Base-by-base conservation (phyloP, 2,329 filamentous ascomycete genomes). In the Trichoderma citrinoviride region DNA sequence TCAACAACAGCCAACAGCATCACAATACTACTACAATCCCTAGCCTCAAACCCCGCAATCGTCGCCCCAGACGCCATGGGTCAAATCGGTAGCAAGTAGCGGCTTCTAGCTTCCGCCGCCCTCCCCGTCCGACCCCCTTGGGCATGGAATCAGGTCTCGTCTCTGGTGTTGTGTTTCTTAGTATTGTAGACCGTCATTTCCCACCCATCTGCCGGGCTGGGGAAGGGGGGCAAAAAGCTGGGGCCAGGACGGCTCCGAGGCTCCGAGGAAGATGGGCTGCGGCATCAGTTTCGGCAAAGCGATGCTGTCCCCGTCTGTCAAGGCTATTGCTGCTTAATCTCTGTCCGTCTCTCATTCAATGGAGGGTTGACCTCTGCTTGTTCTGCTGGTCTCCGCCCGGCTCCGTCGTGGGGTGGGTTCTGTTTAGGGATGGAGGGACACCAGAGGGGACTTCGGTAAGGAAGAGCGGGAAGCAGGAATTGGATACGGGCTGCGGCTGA, bases 271-370 rank as follows among this genome's bases (percentile, higher is more conserved):
- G 10, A 23, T 21, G 19, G 25, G 52, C 41, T 25, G 40, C 60
- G 60, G 60, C 60, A 62, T 54, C 40, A 41, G 37, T 25, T 15
- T 62, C 58, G 58, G 58, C 49, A 62, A 62, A 52, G 21, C n/a
- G 23, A 40, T 21, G n/a, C 2, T n/a, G 23, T n/a, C n/a, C n/a
- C n/a, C n/a, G n/a, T n/a, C n/a, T n/a, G n/a, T n/a, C n/a, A n/a
- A n/a, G n/a, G n/a, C n/a, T n/a, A n/a, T n/a, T n/a, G n/a, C n/a
- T n/a, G n/a, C n/a, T n/a, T n/a, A n/a, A n/a, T n/a, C n/a, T n/a
- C n/a, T n/a, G n/a, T n/a, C n/a, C n/a, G n/a, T n/a, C n/a, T n/a
- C n/a, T n/a, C n/a, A n/a, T n/a, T n/a, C n/a, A n/a, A n/a, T n/a
- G n/a, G n/a, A n/a, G n/a, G n/a, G n/a, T n/a, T n/a, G n/a, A n/a